Conservation (phyloP, 768 basidiomycete genomes). For the Suillus bovinus region DNA sequence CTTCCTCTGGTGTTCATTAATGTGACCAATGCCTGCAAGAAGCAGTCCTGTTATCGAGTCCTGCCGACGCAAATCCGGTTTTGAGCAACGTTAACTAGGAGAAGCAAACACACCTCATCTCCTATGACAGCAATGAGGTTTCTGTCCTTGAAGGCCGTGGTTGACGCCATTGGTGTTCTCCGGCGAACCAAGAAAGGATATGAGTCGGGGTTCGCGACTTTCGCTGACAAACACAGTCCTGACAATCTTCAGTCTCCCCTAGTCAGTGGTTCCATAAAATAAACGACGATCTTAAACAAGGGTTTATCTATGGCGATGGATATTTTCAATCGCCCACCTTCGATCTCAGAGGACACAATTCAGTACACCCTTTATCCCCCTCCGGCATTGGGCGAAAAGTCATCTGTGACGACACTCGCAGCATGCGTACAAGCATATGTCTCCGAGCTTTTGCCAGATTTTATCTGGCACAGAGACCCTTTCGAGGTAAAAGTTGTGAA, state of each 20-base stretch:
- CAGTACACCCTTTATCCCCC: conserved; percentile 74
- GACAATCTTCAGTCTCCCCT: neutral
- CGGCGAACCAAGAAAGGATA: conserved; percentile 19
- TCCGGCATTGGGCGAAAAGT: conserved; percentile 51
- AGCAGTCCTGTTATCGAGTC: conserved; percentile 97
- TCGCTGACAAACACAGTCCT: conserved; percentile 17
- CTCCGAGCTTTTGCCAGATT: conserved; percentile 53
- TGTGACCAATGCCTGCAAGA: conserved; percentile 92
- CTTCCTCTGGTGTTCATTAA: conserved; percentile 90
- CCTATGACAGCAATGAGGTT: conserved; percentile 94
- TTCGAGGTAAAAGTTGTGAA: conserved; percentile 73
- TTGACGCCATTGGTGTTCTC: conserved; percentile 44
- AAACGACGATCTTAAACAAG: neutral
- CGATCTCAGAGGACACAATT: conserved; percentile 85
- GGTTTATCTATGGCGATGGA: conserved; percentile 44
- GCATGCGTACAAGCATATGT: conserved; percentile 63
- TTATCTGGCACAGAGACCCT: conserved; percentile 83
- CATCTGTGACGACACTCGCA: conserved; percentile 63
- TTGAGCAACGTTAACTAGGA: neutral
- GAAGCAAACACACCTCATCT: conserved; percentile 70
- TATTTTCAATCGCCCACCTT: conserved; percentile 71
- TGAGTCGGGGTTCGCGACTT: conserved; percentile 2
- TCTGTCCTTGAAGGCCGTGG: conserved; percentile 72
- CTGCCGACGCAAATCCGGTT: conserved; percentile 39
- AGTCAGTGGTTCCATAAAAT: neutral